Percentiles rank a stretch among this genome's conserved stretches.
Conservation (phyloP, 345 rosid genomes). For the Melaleuca quinquenervia region DNA sequence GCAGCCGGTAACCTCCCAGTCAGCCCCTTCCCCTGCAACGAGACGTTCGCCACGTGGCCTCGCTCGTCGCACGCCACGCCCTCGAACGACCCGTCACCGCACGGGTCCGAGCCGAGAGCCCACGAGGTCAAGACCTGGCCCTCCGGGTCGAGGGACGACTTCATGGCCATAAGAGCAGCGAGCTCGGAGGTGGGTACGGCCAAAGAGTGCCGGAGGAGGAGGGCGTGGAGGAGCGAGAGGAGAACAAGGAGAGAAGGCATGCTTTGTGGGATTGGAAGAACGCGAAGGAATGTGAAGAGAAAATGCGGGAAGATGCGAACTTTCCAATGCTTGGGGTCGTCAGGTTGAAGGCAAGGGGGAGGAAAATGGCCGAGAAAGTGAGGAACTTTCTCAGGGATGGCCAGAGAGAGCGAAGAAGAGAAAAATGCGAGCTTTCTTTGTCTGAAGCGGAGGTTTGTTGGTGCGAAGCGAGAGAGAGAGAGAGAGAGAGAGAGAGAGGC, state of each 20-base stretch:
- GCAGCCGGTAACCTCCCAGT: slow-evolving; percentile 68
- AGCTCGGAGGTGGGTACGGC: slow-evolving; percentile 43
- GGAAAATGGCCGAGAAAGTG: not conserved
- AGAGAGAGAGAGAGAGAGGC: not conserved
- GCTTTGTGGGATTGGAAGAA: not conserved
- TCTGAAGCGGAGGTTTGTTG: not conserved
- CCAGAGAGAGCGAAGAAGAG: not conserved
- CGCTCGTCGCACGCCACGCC: slow-evolving; percentile 81
- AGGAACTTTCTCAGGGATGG: not conserved
- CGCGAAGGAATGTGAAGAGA: not conserved
- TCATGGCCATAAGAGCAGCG: slow-evolving; percentile 57
- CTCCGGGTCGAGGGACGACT: slow-evolving; percentile 73
- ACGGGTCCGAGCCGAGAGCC: slow-evolving; percentile 42
- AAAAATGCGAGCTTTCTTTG: not conserved
- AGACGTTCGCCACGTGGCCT: slow-evolving; percentile 65
- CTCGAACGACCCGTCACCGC: slow-evolving; percentile 52
- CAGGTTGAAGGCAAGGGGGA: not conserved
- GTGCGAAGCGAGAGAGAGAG: not conserved
- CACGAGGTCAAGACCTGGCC: slow-evolving; percentile 64
- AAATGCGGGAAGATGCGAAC: not conserved
- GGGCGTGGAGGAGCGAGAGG: slow-evolving; percentile 5
- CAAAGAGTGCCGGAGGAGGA: slow-evolving; percentile 16
- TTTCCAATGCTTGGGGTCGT: not conserved
- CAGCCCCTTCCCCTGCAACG: slow-evolving; percentile 89
- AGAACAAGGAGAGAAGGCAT: not conserved